Percentiles rank a stretch among this genome's conserved stretches.
phyloP scores from a whole-genome alignment of 2,329 filamentous ascomycete genomes.

The Raffaelea ambrosiae region DNA sequence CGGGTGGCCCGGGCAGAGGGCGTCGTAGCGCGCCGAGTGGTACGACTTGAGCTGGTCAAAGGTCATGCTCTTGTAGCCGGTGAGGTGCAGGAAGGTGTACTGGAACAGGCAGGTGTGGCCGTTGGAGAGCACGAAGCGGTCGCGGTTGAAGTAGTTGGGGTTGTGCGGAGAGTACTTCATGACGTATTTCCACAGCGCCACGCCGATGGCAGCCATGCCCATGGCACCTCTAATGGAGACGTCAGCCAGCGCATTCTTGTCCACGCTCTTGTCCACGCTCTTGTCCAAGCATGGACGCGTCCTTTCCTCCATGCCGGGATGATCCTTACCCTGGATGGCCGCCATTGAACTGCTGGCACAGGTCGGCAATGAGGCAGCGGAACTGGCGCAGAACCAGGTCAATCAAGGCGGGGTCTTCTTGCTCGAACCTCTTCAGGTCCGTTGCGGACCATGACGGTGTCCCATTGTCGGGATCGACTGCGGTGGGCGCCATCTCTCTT shows the following conservation, averaged over 20 bases:
- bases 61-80: slow-evolving; percentile 46
- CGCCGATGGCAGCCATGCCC: slow-evolving; percentile 53
- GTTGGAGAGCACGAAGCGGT: slow-evolving; percentile 55
- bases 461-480: too few species aligned
- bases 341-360: slow-evolving; percentile 62
- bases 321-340: slow-evolving; percentile 56
- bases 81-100: slow-evolving; percentile 43
- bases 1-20: slow-evolving; percentile 46
- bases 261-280: background rate
- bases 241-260: background rate
- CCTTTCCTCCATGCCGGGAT: background rate
- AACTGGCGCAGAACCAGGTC: too few species aligned
- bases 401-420: too few species aligned
- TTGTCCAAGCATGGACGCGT: background rate
- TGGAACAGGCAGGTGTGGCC: slow-evolving; percentile 49
- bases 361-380: slow-evolving; percentile 55
- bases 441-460: too few species aligned
- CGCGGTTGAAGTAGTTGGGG: slow-evolving; percentile 50
- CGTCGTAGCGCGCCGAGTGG: slow-evolving; percentile 27
- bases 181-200: slow-evolving; percentile 51
- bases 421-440: too few species aligned
- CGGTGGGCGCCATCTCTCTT: too few species aligned
- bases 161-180: slow-evolving; percentile 52
- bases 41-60: slow-evolving; percentile 49
- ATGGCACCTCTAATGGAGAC: slow-evolving; percentile 37